Conservation (phyloP, 2,329 filamentous ascomycete species). For the Ophiostoma perfectum region DNA sequence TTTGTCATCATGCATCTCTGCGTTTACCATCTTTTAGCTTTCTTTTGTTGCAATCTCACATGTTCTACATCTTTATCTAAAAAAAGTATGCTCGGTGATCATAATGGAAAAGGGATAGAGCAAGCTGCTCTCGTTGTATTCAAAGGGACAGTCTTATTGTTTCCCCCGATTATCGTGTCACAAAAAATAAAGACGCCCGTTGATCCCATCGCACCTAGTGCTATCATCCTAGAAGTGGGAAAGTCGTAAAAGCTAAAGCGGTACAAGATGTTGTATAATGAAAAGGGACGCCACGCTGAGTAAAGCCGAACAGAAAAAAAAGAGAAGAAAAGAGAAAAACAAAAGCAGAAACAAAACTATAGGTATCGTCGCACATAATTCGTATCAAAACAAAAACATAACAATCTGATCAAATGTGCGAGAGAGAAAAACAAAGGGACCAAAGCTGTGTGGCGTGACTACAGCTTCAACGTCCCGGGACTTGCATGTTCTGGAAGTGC, state of each 20-base stretch:
- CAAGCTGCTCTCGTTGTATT: too few species aligned
- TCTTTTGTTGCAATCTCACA: slow-evolving; percentile 12
- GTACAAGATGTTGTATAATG: not conserved
- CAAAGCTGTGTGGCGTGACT: not conserved
- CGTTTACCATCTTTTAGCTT: not conserved
- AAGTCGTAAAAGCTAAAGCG: not conserved
- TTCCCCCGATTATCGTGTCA: too few species aligned
- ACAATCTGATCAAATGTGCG: not conserved
- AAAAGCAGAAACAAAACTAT: not conserved
- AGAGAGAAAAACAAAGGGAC: not conserved
- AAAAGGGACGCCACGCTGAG: slow-evolving; percentile 1
- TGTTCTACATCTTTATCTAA: not conserved
- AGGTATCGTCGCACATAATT: slow-evolving; percentile 20
- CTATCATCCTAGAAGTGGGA: not conserved
- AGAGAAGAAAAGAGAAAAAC: not conserved
- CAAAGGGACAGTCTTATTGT: too few species aligned
- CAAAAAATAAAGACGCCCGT: not conserved
- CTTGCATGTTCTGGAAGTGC: slow-evolving; percentile 39
- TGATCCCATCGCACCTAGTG: not conserved
- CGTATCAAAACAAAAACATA: slow-evolving; percentile 17
- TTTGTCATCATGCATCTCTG: not conserved
- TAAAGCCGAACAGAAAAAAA: too few species aligned
- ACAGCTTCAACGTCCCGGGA: not conserved
- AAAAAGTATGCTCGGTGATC: not conserved
- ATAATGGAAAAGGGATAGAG: too few species aligned